Evolutionary conservation across 495 filamentous ascomycete genomes (phyloP).

Genomic region (Aspergillus steynii): DNA sequence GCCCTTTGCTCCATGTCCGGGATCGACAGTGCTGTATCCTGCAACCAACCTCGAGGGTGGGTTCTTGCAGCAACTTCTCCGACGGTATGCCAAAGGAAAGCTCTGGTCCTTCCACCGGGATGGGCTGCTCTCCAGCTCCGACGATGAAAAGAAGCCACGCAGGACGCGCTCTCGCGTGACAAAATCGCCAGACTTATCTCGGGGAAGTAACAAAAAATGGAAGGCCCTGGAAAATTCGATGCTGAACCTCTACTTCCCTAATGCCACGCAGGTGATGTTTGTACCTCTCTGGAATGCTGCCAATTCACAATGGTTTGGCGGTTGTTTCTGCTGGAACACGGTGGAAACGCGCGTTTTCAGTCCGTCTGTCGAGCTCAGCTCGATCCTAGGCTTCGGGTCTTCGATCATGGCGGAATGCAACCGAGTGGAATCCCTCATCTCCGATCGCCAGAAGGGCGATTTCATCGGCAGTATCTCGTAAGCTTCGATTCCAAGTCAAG

Average conservation of each 20-base stretch:
- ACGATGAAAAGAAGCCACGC: slow-evolving; percentile 37
- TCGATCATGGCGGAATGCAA: slow-evolving; percentile 69
- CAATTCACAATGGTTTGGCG: slow-evolving; percentile 67
- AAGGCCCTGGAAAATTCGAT: slow-evolving; percentile 42
- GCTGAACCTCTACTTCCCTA: slow-evolving; percentile 48
- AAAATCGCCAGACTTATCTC: slow-evolving; percentile 34
- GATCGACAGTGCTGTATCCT: slow-evolving; percentile 30
- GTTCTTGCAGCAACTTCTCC: slow-evolving; percentile 53
- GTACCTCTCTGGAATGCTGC: slow-evolving; percentile 71
- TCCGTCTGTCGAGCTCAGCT: slow-evolving; percentile 44
- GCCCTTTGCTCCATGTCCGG: slow-evolving; percentile 39
- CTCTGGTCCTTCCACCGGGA: slow-evolving; percentile 66
- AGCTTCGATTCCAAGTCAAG: slow-evolving; percentile 27
- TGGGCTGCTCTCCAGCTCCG: slow-evolving; percentile 41
- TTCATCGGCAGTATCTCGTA: slow-evolving; percentile 74
- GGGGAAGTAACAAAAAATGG: slow-evolving; percentile 36
- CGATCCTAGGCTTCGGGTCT: slow-evolving; percentile 64
- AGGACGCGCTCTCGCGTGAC: slow-evolving; percentile 14
- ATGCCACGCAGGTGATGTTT: slow-evolving; percentile 45
- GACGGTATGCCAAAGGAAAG: slow-evolving; percentile 61
- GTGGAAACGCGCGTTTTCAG: slow-evolving; percentile 44
- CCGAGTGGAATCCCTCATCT: slow-evolving; percentile 57
- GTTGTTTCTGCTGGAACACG: slow-evolving; percentile 63
- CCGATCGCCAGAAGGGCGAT: slow-evolving; percentile 66
- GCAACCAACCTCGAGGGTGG: slow-evolving; percentile 39